Percentiles rank a stretch among this genome's conserved stretches.
Evolutionary conservation across 139 green algal genomes (phyloP).

Genomic region (Nannochloris sp.): DNA sequence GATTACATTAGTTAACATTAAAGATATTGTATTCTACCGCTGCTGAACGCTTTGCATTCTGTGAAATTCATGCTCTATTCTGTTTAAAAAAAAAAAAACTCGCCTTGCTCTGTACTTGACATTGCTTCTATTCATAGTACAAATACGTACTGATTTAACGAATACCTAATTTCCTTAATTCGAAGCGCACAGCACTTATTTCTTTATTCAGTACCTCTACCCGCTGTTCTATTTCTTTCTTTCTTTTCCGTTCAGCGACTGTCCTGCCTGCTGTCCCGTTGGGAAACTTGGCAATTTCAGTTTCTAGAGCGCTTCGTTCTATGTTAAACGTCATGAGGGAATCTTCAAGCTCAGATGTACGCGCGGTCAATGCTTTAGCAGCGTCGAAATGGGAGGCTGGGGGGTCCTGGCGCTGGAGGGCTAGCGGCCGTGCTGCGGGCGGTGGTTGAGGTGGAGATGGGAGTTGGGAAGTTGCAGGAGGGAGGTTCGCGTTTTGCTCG

Average conservation of each 20-base stretch:
- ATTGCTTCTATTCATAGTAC: no score
- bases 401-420: not conserved
- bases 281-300: constrained; percentile 10
- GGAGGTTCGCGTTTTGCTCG: not conserved
- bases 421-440: not conserved
- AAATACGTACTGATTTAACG: no score
- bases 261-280: not conserved
- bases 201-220: not conserved
- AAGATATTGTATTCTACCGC: no score
- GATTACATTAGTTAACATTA: no score
- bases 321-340: constrained; percentile 16
- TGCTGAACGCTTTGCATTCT: no score
- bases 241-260: not conserved
- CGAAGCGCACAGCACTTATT: not conserved
- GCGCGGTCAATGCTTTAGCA: not conserved
- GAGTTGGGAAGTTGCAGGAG: not conserved
- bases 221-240: not conserved
- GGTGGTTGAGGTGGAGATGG: not conserved
- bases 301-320: constrained; percentile 19
- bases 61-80: no score
- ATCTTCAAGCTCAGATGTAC: not conserved
- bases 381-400: not conserved
- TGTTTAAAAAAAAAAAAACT: no score
- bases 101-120: no score
- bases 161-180: not conserved